Evolutionary conservation across 1,139 yeast species (phyloP).

Genomic region (Blastobotrys malaysiensis): DNA sequence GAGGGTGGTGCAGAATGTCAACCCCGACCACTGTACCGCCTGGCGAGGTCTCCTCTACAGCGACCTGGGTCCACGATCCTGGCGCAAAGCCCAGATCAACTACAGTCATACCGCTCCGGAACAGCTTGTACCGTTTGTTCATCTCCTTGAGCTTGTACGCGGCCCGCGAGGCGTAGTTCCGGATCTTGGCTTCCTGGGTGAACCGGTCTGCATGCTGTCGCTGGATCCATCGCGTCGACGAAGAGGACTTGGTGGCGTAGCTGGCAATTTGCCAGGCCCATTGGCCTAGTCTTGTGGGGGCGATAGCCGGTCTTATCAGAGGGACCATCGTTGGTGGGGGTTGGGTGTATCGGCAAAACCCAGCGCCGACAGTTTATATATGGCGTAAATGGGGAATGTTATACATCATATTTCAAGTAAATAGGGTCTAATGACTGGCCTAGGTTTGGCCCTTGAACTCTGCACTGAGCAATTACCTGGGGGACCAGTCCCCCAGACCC

Average conservation of each 20-base stretch:
- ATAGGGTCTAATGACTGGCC: too few relatives aligned
- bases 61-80: conserved; percentile 91
- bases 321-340: not conserved
- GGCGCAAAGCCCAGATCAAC: conserved; percentile 94
- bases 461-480: too few relatives aligned
- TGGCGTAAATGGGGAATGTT: too few relatives aligned
- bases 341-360: not conserved
- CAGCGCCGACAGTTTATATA: not conserved
- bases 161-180: conserved; percentile 74
- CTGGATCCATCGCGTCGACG: conserved; percentile 67
- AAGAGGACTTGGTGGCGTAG: conserved; percentile 23
- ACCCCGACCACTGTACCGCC: conserved; percentile 75
- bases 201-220: conserved; percentile 63
- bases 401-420: too few relatives aligned
- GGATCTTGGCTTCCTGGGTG: conserved; percentile 58
- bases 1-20: conserved; percentile 70
- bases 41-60: conserved; percentile 51
- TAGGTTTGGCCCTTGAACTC: too few relatives aligned
- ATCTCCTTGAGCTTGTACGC: conserved; percentile 74
- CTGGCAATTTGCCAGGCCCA: not conserved
- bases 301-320: not conserved
- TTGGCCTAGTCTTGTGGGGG: not conserved
- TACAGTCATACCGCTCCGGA: conserved; percentile 53
- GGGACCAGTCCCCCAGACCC: too few relatives aligned
- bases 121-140: conserved; percentile 55